Base-by-base conservation (phyloP, 108 stramenopile genomes). In the Skeletonema tropicum region DNA sequence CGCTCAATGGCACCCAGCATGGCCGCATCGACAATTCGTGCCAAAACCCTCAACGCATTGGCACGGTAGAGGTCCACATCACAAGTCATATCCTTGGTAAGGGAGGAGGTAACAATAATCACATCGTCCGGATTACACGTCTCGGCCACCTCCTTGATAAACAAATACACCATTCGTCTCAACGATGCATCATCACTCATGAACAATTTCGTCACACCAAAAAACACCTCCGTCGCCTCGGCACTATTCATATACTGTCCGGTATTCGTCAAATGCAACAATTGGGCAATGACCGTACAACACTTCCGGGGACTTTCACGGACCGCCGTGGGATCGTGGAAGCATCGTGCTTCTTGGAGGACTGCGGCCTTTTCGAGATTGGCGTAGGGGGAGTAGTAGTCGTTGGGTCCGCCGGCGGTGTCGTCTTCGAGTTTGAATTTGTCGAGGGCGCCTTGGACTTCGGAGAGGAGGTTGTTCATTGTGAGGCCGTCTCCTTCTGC, bases 81-180 rank as follows among this genome's bases (percentile, higher is more conserved):
- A 46, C 95, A 94, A 58, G 98, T 99, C 97, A 99, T 98, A 74
- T 99, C 99, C 87, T 99, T 99, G 71, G 97, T 98, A 15, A 99
- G 79, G 72, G 89, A 96, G 29, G 96, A 96, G 0, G 97, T 98
- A 65, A 99, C 98, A 73, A 99, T 99, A 73, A 99, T 99, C 33
- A 99, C 97, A 88, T 99, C 99, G 73, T 97, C 97, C 21, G 97
- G 98, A 65, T 99, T 74, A 74, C 98, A 98, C 0, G 97, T 94
- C 79, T 99, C 98, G 2, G 98, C 98, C 17, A 99, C 97, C 45
- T 99, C 99, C 90, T 99, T 99, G 86, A 99, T 98, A 85, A 99
- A 99, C n/a, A 99, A 84, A 77, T 97, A 98, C 3, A 95, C 91
- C 91, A 97, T 94, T 8, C 97, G 75, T 1, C 97, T 76, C 32